Evolutionary conservation across 2,329 filamentous ascomycete genomes (phyloP).

Genomic region (Fusarium nematophilum): DNA sequence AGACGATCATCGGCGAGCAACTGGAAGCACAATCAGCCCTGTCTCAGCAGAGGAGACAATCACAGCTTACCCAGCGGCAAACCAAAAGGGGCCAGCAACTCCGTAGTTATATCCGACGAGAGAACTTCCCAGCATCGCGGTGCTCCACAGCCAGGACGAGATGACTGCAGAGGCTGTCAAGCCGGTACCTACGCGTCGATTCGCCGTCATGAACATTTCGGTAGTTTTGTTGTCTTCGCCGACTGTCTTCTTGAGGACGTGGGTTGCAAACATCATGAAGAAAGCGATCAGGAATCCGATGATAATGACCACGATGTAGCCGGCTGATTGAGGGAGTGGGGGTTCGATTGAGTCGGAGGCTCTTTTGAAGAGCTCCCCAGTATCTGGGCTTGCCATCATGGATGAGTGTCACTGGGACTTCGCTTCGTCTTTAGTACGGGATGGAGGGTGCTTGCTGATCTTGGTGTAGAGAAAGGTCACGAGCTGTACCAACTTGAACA

Average conservation of each 20-base stretch:
- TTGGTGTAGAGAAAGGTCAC: no score
- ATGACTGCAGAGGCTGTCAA: constrained; percentile 65
- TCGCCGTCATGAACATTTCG: constrained; percentile 68
- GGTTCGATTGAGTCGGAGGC: no score
- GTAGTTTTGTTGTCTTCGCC: constrained; percentile 64
- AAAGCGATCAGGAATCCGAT: constrained; percentile 50
- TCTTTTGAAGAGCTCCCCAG: no score
- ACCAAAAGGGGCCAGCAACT: constrained; percentile 67
- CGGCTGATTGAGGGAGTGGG: constrained; percentile 45
- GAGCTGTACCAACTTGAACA: no score
- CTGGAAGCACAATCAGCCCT: no score
- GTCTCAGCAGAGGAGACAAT: neutral
- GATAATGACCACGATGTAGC: constrained; percentile 49
- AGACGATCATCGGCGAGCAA: constrained; percentile 66
- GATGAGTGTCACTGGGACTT: no score
- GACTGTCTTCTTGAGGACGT: constrained; percentile 58
- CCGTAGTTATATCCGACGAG: constrained; percentile 66
- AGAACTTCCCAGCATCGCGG: constrained; percentile 61
- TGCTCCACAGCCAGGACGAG: constrained; percentile 67
- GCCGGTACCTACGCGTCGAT: constrained; percentile 61
- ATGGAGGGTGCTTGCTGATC: no score
- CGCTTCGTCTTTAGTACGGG: no score
- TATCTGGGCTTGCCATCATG: no score
- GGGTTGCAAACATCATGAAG: constrained; percentile 60
- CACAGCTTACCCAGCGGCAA: constrained; percentile 57